Conservation (phyloP, 495 filamentous ascomycete species). For the Penicillium robsamsonii region DNA sequence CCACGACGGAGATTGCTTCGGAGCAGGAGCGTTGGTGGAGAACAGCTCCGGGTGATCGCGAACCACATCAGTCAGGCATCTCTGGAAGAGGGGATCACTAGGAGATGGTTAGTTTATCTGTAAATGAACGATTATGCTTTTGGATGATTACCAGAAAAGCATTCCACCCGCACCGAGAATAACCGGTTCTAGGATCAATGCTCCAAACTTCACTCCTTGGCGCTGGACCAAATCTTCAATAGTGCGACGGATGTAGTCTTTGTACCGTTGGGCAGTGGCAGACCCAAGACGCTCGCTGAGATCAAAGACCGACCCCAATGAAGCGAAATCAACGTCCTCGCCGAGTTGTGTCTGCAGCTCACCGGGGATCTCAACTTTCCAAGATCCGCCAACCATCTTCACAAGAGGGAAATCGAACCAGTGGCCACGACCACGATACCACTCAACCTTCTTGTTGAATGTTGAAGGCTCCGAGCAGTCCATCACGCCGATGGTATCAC, state of each 20-base stretch:
- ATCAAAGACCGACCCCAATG: constrained; percentile 61
- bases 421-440: constrained; percentile 70
- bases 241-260: constrained; percentile 52
- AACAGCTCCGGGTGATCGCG: constrained; percentile 56
- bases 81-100: constrained; percentile 77
- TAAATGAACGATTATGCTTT: neutral
- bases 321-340: constrained; percentile 41
- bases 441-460: constrained; percentile 74
- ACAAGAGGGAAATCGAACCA: constrained; percentile 76
- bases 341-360: constrained; percentile 49
- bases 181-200: constrained; percentile 71
- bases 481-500: constrained; percentile 81
- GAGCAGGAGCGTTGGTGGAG: constrained; percentile 8
- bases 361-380: constrained; percentile 58
- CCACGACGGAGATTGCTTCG: constrained; percentile 46
- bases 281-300: constrained; percentile 46
- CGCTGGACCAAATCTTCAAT: constrained; percentile 49
- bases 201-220: constrained; percentile 66
- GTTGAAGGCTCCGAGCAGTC: constrained; percentile 69
- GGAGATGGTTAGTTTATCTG: neutral
- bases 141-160: constrained; percentile 59
- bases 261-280: constrained; percentile 48
- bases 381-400: constrained; percentile 58
- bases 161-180: constrained; percentile 77
- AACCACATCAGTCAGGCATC: constrained; percentile 59